These are phyloP conservation scores for Tolypocladium ovalisporum DNA, from an alignment of 2,329 filamentous ascomycete species.

Conservation along the genomic window DNA sequence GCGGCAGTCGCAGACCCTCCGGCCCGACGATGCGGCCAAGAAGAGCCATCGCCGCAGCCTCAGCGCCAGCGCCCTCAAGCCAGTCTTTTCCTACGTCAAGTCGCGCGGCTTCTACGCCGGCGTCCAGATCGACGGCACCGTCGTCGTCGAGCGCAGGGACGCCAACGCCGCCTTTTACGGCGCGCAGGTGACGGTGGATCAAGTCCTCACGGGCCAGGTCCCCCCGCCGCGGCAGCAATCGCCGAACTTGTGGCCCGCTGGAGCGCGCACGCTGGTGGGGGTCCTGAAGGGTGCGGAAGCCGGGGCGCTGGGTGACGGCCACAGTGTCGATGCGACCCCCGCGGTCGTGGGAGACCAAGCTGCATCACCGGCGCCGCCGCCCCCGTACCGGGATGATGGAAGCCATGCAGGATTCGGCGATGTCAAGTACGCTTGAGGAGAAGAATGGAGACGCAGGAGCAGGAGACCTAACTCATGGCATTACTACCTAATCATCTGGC, in stretches of 20 bases:
- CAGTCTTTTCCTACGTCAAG: slow-evolving; percentile 66
- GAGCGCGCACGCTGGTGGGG: slow-evolving; percentile 18
- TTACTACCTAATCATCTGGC: not conserved
- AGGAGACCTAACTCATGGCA: not conserved
- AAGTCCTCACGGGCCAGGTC: slow-evolving; percentile 35
- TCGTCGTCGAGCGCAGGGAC: slow-evolving; percentile 75
- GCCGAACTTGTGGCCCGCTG: slow-evolving; percentile 19
- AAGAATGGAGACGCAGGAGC: not conserved
- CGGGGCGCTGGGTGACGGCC: slow-evolving; percentile 6
- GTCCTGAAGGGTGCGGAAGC: slow-evolving; percentile 21
- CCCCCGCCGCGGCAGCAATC: slow-evolving; percentile 10
- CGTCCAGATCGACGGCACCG: slow-evolving; percentile 75
- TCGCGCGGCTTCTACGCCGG: slow-evolving; percentile 82
- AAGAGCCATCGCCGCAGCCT: slow-evolving; percentile 17
- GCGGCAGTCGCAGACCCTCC: not conserved
- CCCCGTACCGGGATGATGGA: slow-evolving; percentile 4
- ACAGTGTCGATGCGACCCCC: not conserved
- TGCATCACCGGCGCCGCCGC: not conserved
- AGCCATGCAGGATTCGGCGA: slow-evolving; percentile 3
- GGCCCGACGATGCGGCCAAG: not conserved
- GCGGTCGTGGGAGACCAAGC: not conserved
- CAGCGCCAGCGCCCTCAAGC: slow-evolving; percentile 19
- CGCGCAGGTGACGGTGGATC: slow-evolving; percentile 34
- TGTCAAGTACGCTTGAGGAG: slow-evolving; percentile 1
- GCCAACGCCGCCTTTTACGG: slow-evolving; percentile 85